Evolutionary conservation across 2,329 filamentous ascomycete genomes (phyloP), one percentile per base, ranked within the genome.

Genomic region (Didymella sp.): DNA sequence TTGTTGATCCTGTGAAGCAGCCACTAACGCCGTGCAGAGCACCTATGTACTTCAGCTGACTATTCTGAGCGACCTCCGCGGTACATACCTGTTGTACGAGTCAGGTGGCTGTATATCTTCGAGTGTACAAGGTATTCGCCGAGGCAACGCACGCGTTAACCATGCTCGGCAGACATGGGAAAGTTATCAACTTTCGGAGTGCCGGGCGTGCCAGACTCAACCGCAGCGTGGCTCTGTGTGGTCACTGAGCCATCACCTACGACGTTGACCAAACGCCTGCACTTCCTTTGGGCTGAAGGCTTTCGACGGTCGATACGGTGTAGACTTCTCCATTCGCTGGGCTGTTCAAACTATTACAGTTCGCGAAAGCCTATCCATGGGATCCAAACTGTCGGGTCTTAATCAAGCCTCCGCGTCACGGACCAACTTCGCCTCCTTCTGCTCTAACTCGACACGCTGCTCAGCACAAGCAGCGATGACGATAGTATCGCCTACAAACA

Each of bases 331-430:
- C 19, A 40, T 45, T 52, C 41, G 49, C 41, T 45, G 19, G 30
- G 7, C n/a, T 12, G 25, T 12, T 45, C 24, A 31, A 24, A 31
- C 24, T 33, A 35, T 37, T 17, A 30, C 41, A 15, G 35, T n/a
- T 24, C 30, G 12, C 22, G 27, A 42, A 28, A 51, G 41, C n/a
- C 41, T 51, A 48, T 56, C 22, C 37, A 40, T 13, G 11, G 43
- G 38, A 25, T 33, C 54, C 54, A 49, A 41, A 43, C 54, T 52
- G 43, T 52, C 54, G 54, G 54, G 44, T 48, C 44, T 15, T 17
- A n/a, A 5, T 40, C 48, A 57, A 57, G 48, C 54, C 54, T 44
- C 54, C 41, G 47, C 44, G 48, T 48, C 54, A 52, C 27, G 54
- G 22, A 24, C 22, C 37, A 33, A 12, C 13, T 30, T 33, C 8